Conservation (phyloP, 257 asterid species). For the Solanum paucissectum region DNA sequence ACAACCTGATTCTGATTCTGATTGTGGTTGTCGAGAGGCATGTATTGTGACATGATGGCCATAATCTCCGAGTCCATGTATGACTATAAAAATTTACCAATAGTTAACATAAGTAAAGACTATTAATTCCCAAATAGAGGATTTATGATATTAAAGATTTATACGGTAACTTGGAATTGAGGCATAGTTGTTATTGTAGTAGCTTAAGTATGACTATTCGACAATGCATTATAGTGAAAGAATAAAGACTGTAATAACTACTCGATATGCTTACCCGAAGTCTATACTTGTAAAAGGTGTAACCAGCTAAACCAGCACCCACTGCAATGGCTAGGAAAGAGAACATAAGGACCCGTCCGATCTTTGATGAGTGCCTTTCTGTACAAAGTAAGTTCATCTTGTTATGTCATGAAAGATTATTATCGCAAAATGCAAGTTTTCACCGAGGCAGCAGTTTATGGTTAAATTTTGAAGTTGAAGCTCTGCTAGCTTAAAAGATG, state of each 20-base stretch:
- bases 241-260: background rate
- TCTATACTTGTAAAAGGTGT: slow-evolving; percentile 84
- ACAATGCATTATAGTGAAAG: background rate
- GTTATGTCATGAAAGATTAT: background rate
- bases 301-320: slow-evolving; percentile 54
- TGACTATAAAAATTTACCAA: slow-evolving; percentile 30
- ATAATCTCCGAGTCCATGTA: slow-evolving; percentile 96
- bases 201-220: background rate
- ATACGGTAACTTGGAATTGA: background rate
- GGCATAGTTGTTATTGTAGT: background rate
- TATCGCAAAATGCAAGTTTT: background rate
- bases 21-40: slow-evolving; percentile 78
- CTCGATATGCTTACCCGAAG: slow-evolving; percentile 43
- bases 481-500: background rate
- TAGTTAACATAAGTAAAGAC: slow-evolving; percentile 5
- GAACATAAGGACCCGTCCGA: slow-evolving; percentile 38
- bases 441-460: background rate
- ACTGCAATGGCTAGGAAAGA: slow-evolving; percentile 44
- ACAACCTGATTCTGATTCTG: slow-evolving; percentile 36
- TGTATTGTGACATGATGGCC: slow-evolving; percentile 97
- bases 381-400: slow-evolving; percentile 6
- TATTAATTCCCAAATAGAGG: background rate
- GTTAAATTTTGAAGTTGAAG: background rate
- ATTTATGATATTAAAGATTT: background rate
- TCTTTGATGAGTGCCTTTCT: slow-evolving; percentile 57